Evolutionary conservation across 2,329 filamentous ascomycete genomes (phyloP), one percentile per base, ranked within the genome.

Genomic region (Drechslerella coelobrocha): DNA sequence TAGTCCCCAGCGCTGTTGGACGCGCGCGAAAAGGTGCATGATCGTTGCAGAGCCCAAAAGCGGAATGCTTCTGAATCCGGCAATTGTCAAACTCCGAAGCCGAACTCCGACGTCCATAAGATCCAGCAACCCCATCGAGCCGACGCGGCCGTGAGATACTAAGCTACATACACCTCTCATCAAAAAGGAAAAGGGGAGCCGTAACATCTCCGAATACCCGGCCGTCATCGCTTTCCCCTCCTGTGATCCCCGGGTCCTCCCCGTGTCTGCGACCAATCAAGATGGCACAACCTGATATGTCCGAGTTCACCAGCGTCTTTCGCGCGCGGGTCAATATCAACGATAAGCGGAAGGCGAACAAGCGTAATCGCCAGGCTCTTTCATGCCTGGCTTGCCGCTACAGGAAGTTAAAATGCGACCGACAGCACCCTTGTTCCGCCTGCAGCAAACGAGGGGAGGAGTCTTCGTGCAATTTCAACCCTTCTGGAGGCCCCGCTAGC

Each of bases 401-500:
- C 19, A 80, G 81, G 65, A 82, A 82, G 75, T 77, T 79, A 6
- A 79, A 78, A 60, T 82, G 81, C 69, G 81, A 82, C 69, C 78
- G 80, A 12, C 77, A 75, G 55, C 78, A 78, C 41, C 80, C 80
- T 1, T 82, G 81, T 71, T 76, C 78, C 21, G 77, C 78, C 5
- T 82, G 81, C 68, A 74, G 74, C 54, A 80, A 78, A 74, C 78
- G 80, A 34, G 78, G 79, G 14, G 77, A 80, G n/a, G 74, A 68
- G 2, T 45, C 51, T 14, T 17, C 37, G 5, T 69, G 65, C n/a
- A 57, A 52, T 3, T 69, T 69, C 51, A 47, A 39, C 3, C 9
- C 31, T n/a, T 5, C 51, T 43, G 31, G 29, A 31, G 21, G 8
- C 26, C 9, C 9, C n/a, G 24, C 7, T 24, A 34, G 9, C 9